These are phyloP conservation scores for Eimeria praecox DNA, from an alignment of 169 alveolate genomes.

Conservation along the genomic window DNA sequence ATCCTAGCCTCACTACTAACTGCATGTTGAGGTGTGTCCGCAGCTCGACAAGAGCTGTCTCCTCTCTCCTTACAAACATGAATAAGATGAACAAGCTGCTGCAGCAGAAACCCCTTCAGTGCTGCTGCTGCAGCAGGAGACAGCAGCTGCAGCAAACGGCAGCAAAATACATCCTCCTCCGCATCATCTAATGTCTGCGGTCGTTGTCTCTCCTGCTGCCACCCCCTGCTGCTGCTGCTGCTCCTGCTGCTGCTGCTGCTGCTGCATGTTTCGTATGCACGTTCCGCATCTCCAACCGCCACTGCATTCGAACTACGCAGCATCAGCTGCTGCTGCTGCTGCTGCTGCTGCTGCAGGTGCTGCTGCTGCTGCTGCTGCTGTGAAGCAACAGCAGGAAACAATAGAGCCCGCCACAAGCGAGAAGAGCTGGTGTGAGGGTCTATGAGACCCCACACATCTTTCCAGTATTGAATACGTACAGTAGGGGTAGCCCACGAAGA, in stretches of 20 bases:
- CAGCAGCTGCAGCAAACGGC: conserved; percentile 18
- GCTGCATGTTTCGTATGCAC: background rate
- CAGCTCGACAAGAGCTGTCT: conserved; percentile 49
- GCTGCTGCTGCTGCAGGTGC: background rate
- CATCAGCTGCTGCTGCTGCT: background rate
- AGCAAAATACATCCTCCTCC: conserved; percentile 41
- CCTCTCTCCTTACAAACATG: conserved; percentile 31
- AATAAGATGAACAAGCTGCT: background rate
- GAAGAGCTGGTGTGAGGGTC: background rate
- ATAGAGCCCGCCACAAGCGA: conserved; percentile 19
- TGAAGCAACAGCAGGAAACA: conserved; percentile 35
- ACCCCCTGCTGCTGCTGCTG: background rate
- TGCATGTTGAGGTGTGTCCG: conserved; percentile 78
- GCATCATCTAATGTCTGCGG: background rate
- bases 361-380: conserved; percentile 28
- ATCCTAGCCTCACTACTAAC: conserved; percentile 66
- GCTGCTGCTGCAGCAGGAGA: conserved; percentile 33
- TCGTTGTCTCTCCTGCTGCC: conserved; percentile 27
- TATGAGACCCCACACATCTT: conserved; percentile 9
- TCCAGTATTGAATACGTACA: conserved; percentile 46
- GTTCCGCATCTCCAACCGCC: background rate
- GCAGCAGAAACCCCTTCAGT: background rate
- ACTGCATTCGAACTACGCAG: background rate
- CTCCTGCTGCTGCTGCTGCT: conserved; percentile 33
- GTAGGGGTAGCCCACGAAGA: conserved; percentile 64